phyloP scores from a whole-genome alignment of 1,284 basidiomycete genomes.

The Cutaneotrichosporon mucoides region DNA sequence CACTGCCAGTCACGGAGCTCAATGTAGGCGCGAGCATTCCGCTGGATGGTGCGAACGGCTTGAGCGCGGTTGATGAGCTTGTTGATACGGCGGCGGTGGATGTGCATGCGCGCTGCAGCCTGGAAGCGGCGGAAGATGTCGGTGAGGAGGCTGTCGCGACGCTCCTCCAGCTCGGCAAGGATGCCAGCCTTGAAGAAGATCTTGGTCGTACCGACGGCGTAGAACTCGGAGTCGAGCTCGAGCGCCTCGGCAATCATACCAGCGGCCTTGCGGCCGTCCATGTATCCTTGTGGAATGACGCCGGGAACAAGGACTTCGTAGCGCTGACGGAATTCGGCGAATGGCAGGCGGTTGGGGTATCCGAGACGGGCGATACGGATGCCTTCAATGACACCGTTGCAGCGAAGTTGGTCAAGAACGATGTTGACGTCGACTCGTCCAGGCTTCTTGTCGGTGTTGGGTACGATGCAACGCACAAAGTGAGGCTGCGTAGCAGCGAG shows the following conservation, averaged over 20 bases:
- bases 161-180: constrained; percentile 92
- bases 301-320: constrained; percentile 95
- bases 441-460: constrained; percentile 88
- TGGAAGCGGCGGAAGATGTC: constrained; percentile 88
- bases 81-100: constrained; percentile 83
- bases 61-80: constrained; percentile 91
- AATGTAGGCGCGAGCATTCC: constrained; percentile 87
- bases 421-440: constrained; percentile 89
- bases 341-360: constrained; percentile 94
- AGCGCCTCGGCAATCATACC: constrained; percentile 87
- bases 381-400: constrained; percentile 98
- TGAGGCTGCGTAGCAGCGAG: constrained; percentile 93
- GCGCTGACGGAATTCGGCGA: constrained; percentile 94
- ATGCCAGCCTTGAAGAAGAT: constrained; percentile 99
- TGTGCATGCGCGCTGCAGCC: constrained; percentile 78
- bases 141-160: constrained; percentile 77
- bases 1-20: constrained; percentile 93
- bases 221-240: constrained; percentile 78
- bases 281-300: constrained; percentile 86
- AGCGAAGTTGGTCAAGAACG: constrained; percentile 92
- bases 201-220: constrained; percentile 93
- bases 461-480: constrained; percentile 97
- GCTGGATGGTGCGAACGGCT: constrained; percentile 87
- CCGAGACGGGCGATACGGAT: constrained; percentile 97
- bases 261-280: constrained; percentile 94